phyloP scores from a whole-genome alignment of 2,329 filamentous ascomycete genomes.

The Aureobasidium musti region DNA sequence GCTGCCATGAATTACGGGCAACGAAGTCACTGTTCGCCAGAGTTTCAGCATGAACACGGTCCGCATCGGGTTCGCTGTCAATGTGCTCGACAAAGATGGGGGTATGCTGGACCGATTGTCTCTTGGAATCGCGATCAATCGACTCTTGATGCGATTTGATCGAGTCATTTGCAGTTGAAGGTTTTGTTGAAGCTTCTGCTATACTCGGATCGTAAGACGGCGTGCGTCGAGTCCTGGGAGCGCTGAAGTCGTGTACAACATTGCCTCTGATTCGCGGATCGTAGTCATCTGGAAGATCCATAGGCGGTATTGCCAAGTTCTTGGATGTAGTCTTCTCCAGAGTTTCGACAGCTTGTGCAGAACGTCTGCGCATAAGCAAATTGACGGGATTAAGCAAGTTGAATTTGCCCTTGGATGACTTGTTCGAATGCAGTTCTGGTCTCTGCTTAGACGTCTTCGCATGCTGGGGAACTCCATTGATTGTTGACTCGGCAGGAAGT shows the following conservation, averaged over 20 bases:
- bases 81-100: conserved; percentile 65
- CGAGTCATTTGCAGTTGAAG: conserved; percentile 11
- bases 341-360: conserved; percentile 48
- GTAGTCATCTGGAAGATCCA: conserved; percentile 57
- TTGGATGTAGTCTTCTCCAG: conserved; percentile 56
- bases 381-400: conserved; percentile 62
- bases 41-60: conserved; percentile 50
- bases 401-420: conserved; percentile 30
- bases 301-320: conserved; percentile 51
- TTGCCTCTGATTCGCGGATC: conserved; percentile 65
- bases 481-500: conserved; percentile 30
- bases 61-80: conserved; percentile 52
- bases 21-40: conserved; percentile 53
- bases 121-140: conserved; percentile 9
- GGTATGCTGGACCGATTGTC: conserved; percentile 49
- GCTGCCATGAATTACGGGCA: conserved; percentile 46
- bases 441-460: conserved; percentile 28
- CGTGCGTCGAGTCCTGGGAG: conserved; percentile 54
- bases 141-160: conserved; percentile 15
- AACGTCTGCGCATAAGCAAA: conserved; percentile 59
- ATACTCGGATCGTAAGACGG: conserved; percentile 32
- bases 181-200: conserved; percentile 21
- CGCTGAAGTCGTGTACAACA: conserved; percentile 66
- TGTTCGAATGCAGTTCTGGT: conserved; percentile 29
- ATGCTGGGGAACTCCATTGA: conserved; percentile 31